Percentiles rank a stretch among this genome's conserved stretches.
Conservation (phyloP, 2,329 filamentous ascomycete genomes). For the Stenocarpella maydis region DNA sequence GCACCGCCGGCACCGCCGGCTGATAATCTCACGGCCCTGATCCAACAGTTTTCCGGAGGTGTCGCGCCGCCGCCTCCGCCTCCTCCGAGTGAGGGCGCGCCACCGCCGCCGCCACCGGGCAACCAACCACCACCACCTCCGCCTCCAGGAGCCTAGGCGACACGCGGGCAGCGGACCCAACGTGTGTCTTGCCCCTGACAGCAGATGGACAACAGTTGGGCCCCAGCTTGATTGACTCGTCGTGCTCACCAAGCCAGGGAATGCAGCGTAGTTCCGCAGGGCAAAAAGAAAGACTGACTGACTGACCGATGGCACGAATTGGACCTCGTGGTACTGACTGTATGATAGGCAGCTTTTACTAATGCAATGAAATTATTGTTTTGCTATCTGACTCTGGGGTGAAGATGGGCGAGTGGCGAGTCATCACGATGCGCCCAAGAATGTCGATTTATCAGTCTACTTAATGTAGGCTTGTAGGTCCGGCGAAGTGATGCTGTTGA, state of each 20-base stretch:
- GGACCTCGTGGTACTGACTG: slow-evolving; percentile 35
- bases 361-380: slow-evolving; percentile 25
- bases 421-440: background rate
- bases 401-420: background rate
- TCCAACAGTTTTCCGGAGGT: slow-evolving; percentile 64
- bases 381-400: background rate
- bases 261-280: slow-evolving; percentile 7
- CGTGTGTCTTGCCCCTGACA: slow-evolving; percentile 38
- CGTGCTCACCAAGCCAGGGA: slow-evolving; percentile 24
- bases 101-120: slow-evolving; percentile 48
- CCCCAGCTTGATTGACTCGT: slow-evolving; percentile 18
- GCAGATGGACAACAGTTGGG: slow-evolving; percentile 31
- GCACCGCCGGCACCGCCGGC: slow-evolving; percentile 62
- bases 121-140: slow-evolving; percentile 48
- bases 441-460: background rate
- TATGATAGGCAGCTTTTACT: slow-evolving; percentile 35
- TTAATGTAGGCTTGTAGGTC: background rate
- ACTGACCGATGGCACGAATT: slow-evolving; percentile 17
- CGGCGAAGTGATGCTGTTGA: background rate
- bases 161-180: background rate
- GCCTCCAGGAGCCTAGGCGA: slow-evolving; percentile 41
- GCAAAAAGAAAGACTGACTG: slow-evolving; percentile 31
- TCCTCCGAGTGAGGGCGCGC: slow-evolving; percentile 45
- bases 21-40: slow-evolving; percentile 67
- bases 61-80: slow-evolving; percentile 40